phyloP scores from a whole-genome alignment of 1,284 basidiomycete genomes.

The Puccinia horiana region DNA sequence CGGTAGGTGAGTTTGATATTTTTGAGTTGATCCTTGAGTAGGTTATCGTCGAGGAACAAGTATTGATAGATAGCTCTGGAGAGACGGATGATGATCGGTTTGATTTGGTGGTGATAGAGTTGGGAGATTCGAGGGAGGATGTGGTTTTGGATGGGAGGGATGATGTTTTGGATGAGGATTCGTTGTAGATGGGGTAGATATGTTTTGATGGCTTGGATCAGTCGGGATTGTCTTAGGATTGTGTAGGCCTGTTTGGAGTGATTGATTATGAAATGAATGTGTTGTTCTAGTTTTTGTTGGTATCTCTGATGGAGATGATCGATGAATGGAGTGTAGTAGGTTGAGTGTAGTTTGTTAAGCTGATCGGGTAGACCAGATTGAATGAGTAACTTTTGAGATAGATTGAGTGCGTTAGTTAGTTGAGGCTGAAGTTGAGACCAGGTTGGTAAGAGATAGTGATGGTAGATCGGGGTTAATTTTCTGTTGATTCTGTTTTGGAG shows the following conservation, averaged over 20 bases:
- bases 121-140: background rate
- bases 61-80: background rate
- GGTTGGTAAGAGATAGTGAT: background rate
- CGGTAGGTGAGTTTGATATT: background rate
- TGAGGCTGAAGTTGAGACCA: background rate
- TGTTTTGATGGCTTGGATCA: background rate
- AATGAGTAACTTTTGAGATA: background rate
- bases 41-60: background rate
- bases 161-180: background rate
- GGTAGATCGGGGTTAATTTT: background rate
- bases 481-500: background rate
- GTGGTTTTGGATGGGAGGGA: background rate
- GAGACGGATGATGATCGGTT: background rate
- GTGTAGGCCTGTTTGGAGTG: background rate
- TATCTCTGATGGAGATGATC: background rate
- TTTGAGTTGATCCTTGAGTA: background rate
- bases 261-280: background rate
- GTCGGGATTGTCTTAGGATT: background rate
- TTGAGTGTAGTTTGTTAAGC: background rate
- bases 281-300: background rate
- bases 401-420: background rate
- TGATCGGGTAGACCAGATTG: background rate
- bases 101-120: background rate
- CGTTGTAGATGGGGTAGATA: background rate
- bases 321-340: background rate